Percentiles rank a stretch among this genome's conserved stretches.
phyloP scores from a whole-genome alignment of 1,139 yeast species.

The Kazachstania sp. region DNA sequence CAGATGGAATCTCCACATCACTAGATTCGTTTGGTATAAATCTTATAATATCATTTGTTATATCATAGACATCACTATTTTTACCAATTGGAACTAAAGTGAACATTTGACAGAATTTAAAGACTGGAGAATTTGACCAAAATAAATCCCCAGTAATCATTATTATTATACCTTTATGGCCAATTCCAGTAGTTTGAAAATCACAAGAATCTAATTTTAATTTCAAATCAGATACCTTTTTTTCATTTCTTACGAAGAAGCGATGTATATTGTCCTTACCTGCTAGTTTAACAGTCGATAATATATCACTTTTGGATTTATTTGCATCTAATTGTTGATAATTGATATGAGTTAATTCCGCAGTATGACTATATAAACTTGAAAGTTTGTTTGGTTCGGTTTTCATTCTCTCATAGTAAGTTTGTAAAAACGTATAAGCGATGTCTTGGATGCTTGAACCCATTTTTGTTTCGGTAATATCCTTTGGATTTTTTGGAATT shows the following conservation, averaged over 20 bases:
- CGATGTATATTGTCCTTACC: constrained; percentile 34
- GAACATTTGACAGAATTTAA: constrained; percentile 60
- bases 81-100: constrained; percentile 46
- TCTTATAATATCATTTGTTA: constrained; percentile 58
- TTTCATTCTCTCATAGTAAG: constrained; percentile 40
- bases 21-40: constrained; percentile 39
- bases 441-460: constrained; percentile 34
- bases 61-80: constrained; percentile 45
- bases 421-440: constrained; percentile 40
- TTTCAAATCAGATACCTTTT: constrained; percentile 41
- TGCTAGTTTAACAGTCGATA: constrained; percentile 28
- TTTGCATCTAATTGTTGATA: constrained; percentile 21
- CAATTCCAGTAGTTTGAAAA: constrained; percentile 44
- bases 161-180: constrained; percentile 43
- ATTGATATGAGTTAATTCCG: constrained; percentile 39
- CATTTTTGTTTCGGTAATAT: constrained; percentile 8
- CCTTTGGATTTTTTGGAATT: neutral
- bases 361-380: constrained; percentile 37
- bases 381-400: constrained; percentile 36
- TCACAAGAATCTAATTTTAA: constrained; percentile 56
- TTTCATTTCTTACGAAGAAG: constrained; percentile 32
- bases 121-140: constrained; percentile 40
- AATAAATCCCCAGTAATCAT: constrained; percentile 63
- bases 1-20: no score
- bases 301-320: constrained; percentile 4